phyloP scores from a whole-genome alignment of 768 basidiomycete species.

The Suillus subluteus region DNA sequence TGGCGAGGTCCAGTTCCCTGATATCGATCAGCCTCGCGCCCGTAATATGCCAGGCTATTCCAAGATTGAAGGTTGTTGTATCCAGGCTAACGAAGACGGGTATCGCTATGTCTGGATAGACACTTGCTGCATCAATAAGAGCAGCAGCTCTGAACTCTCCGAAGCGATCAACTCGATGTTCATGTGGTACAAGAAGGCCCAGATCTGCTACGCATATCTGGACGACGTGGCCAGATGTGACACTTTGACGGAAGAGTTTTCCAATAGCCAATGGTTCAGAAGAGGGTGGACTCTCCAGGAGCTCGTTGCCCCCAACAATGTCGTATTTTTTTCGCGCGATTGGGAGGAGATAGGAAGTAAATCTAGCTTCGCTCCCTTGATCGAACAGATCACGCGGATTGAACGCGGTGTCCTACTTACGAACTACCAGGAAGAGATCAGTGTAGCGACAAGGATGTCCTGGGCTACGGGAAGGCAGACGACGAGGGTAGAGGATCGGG shows the following conservation, averaged over 20 bases:
- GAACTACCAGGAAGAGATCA: constrained; percentile 15
- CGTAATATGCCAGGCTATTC: background rate
- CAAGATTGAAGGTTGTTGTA: constrained; percentile 28
- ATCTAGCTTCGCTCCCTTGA: constrained; percentile 17
- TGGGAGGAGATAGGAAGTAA: constrained; percentile 22
- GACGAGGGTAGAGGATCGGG: constrained; percentile 29
- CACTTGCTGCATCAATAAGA: constrained; percentile 37
- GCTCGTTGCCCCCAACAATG: constrained; percentile 30
- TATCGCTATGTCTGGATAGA: constrained; percentile 35
- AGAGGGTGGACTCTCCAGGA: constrained; percentile 38
- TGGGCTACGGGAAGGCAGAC: constrained; percentile 33
- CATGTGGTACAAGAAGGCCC: constrained; percentile 33
- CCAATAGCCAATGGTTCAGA: constrained; percentile 31
- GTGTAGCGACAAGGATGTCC: constrained; percentile 29
- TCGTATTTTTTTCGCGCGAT: constrained; percentile 31
- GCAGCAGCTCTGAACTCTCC: constrained; percentile 30
- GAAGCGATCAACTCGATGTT: constrained; percentile 39
- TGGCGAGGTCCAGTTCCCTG: background rate
- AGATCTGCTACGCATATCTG: constrained; percentile 33
- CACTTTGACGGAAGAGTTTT: constrained; percentile 11
- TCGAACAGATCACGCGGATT: constrained; percentile 23
- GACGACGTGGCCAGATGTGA: constrained; percentile 23
- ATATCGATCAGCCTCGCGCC: background rate
- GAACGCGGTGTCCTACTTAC: constrained; percentile 18
- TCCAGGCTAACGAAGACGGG: constrained; percentile 19